A percentile compares a stretch with the other conserved stretches of the same genome.
phyloP scores from a whole-genome alignment of 192 early-diverging fungal species.

The Podila minutissima region DNA sequence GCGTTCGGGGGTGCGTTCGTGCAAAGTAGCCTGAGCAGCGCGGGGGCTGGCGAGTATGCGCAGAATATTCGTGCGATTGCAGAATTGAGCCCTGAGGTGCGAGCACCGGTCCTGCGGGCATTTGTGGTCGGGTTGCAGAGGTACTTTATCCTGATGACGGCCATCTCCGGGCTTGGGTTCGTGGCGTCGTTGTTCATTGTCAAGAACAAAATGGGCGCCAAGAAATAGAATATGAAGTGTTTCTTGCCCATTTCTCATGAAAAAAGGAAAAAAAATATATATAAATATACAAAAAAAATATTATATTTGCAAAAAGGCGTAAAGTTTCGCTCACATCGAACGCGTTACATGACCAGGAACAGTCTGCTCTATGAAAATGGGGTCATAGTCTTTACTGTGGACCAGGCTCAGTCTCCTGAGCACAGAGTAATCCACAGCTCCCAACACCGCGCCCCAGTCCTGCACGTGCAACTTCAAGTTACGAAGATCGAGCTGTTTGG shows the following conservation, averaged over 20 bases:
- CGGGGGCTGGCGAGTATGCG: conserved; percentile 32
- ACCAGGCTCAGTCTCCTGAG: background rate
- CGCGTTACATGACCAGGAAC: background rate
- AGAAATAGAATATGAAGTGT: background rate
- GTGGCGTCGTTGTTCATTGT: conserved; percentile 59
- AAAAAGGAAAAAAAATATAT: no score
- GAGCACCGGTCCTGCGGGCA: conserved; percentile 54
- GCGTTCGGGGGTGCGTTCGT: conserved; percentile 69
- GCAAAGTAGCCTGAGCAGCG: conserved; percentile 35
- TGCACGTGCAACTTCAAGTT: background rate
- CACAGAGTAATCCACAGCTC: background rate
- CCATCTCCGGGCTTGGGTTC: conserved; percentile 56
- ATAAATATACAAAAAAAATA: no score
- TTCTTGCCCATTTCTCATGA: no score
- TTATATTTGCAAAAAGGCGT: no score
- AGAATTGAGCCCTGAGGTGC: conserved; percentile 35
- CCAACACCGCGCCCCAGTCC: background rate
- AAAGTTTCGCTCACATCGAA: background rate
- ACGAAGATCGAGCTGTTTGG: background rate
- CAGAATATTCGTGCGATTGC: conserved; percentile 41
- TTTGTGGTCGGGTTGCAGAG: conserved; percentile 65
- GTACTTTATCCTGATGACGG: conserved; percentile 63
- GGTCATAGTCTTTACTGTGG: background rate
- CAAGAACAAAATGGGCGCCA: conserved; percentile 41
- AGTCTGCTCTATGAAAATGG: background rate